phyloP scores from a whole-genome alignment of 225 moss, liverwort and hornwort genomes.

The Ulota crispa region DNA sequence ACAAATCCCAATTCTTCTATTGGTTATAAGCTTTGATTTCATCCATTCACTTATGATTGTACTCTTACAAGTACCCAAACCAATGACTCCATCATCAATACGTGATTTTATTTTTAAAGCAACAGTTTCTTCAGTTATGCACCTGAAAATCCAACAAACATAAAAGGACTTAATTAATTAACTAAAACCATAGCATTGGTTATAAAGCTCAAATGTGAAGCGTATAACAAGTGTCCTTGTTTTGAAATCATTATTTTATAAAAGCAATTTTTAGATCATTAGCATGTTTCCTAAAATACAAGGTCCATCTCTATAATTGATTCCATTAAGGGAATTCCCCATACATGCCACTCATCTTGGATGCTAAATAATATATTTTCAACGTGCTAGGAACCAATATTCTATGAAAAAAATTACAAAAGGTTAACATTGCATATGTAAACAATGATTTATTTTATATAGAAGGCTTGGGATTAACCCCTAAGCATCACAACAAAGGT shows the following conservation, averaged over 20 bases:
- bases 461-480: too few species aligned
- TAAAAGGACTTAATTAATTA: too few species aligned
- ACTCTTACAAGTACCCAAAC: constrained; percentile 5
- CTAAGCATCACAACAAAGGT: too few species aligned
- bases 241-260: background rate
- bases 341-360: background rate
- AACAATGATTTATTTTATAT: background rate
- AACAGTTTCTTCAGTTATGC: background rate
- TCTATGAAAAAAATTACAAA: too few species aligned
- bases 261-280: background rate
- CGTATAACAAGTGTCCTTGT: background rate
- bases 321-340: background rate
- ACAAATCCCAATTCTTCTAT: background rate
- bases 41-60: background rate
- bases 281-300: too few species aligned
- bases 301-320: background rate
- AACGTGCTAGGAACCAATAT: background rate
- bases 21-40: background rate
- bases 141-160: background rate
- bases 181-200: background rate
- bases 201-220: background rate
- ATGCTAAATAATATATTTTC: background rate
- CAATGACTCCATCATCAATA: background rate
- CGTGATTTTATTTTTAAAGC: background rate
- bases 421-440: background rate